Conservation (phyloP, 495 filamentous ascomycete species). For the Lasiosphaeria hispida region DNA sequence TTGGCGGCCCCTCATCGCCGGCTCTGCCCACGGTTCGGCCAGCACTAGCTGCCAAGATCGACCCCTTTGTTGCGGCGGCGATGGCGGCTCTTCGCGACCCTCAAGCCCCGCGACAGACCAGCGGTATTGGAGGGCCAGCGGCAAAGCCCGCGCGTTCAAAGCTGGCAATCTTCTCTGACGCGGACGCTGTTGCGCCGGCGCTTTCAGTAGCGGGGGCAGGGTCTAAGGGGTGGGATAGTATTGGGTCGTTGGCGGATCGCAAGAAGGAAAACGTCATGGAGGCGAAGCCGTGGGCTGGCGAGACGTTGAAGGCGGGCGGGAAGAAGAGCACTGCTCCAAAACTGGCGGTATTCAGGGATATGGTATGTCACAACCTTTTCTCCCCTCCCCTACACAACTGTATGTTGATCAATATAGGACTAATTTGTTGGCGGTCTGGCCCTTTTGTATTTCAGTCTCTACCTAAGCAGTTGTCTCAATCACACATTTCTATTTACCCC, state of each 20-base stretch:
- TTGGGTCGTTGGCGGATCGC: slow-evolving; percentile 78
- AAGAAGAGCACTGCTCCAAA: slow-evolving; percentile 73
- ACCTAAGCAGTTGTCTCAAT: slow-evolving; percentile 48
- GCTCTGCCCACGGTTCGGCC: slow-evolving; percentile 79
- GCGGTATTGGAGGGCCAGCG: slow-evolving; percentile 43
- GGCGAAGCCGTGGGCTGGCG: slow-evolving; percentile 86
- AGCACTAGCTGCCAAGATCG: slow-evolving; percentile 80
- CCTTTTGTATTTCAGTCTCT: slow-evolving; percentile 57
- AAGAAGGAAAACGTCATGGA: slow-evolving; percentile 92
- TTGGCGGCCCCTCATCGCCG: slow-evolving; percentile 73
- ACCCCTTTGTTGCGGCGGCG: slow-evolving; percentile 62
- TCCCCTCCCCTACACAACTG: slow-evolving; percentile 41
- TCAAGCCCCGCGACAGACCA: slow-evolving; percentile 59
- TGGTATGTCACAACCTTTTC: slow-evolving; percentile 64
- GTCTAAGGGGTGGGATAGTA: slow-evolving; percentile 84
- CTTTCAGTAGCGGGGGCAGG: slow-evolving; percentile 45
- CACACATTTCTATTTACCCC: slow-evolving; percentile 48
- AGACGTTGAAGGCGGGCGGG: slow-evolving; percentile 83
- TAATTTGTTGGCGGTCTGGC: slow-evolving; percentile 61
- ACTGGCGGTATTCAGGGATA: slow-evolving; percentile 90
- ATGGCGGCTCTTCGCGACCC: slow-evolving; percentile 53
- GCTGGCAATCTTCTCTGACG: slow-evolving; percentile 87
- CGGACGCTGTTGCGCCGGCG: slow-evolving; percentile 50
- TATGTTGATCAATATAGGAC: slow-evolving; percentile 96
- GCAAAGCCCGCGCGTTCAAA: slow-evolving; percentile 71